phyloP scores from a whole-genome alignment of 2,329 filamentous ascomycete genomes.

The Sporothrix sp. region DNA sequence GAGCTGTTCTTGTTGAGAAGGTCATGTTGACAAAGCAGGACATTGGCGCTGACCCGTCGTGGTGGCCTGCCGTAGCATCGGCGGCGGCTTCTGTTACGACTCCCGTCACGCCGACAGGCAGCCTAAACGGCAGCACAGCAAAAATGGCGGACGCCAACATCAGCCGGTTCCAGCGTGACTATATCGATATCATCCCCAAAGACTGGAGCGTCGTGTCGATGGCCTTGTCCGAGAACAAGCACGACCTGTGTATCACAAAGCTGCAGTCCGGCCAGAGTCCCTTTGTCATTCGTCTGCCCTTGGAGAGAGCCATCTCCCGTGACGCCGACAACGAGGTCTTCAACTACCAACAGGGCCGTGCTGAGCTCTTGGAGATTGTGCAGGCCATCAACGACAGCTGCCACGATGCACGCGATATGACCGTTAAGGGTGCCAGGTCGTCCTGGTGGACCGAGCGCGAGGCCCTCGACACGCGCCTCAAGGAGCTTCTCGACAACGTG shows the following conservation, averaged over 20 bases:
- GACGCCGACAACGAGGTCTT: constrained; percentile 63
- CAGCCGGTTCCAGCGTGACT: constrained; percentile 63
- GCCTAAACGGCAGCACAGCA: constrained; percentile 17
- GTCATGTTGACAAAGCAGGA: constrained; percentile 27
- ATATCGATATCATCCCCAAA: constrained; percentile 73
- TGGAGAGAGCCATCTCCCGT: constrained; percentile 71
- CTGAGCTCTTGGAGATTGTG: constrained; percentile 77
- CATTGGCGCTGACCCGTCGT: constrained; percentile 9
- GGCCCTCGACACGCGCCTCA: constrained; percentile 65
- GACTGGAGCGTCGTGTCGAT: constrained; percentile 82
- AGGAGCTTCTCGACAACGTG: constrained; percentile 70
- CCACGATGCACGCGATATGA: constrained; percentile 61
- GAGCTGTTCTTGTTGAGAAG: constrained; percentile 40
- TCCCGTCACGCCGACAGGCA: neutral
- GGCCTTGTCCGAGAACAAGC: constrained; percentile 67
- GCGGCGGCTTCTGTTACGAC: neutral
- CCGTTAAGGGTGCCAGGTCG: constrained; percentile 61
- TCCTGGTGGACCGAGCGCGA: constrained; percentile 88
- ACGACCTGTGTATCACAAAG: constrained; percentile 84
- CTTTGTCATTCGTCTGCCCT: constrained; percentile 76
- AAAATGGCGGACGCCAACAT: constrained; percentile 31
- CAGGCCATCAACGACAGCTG: constrained; percentile 72
- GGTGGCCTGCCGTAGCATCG: constrained; percentile 24
- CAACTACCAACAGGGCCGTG: constrained; percentile 67
- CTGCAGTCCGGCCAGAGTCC: constrained; percentile 66